Evolutionary conservation across 2,329 filamentous ascomycete species (phyloP).

Genomic region (Claviceps humidiphila): DNA sequence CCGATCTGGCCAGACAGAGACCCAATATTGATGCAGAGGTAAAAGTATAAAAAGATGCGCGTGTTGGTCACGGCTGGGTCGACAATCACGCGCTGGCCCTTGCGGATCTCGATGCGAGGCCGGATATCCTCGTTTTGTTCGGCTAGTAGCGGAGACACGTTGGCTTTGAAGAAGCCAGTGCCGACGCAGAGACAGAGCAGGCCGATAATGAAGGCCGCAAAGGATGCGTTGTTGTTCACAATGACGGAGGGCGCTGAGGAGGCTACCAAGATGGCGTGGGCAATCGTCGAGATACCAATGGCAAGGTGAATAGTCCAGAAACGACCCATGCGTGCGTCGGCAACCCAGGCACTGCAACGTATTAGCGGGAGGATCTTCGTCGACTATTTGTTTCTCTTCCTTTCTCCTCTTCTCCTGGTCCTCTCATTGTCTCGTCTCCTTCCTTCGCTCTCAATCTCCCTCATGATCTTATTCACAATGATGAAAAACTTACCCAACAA

Average conservation of each 20-base stretch:
- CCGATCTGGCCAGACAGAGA: slow-evolving; percentile 40
- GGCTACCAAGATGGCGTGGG: slow-evolving; percentile 52
- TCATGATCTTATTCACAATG: neutral
- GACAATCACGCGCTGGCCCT: slow-evolving; percentile 52
- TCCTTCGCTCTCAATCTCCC: neutral
- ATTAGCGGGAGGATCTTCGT: neutral
- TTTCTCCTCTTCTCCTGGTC: neutral
- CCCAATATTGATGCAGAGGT: slow-evolving; percentile 47
- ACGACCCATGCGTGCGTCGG: slow-evolving; percentile 59
- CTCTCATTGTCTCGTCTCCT: neutral
- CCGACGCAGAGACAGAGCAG: slow-evolving; percentile 42
- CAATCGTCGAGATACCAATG: slow-evolving; percentile 50
- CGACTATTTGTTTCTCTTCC: neutral
- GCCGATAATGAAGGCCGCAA: slow-evolving; percentile 59
- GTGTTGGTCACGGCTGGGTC: slow-evolving; percentile 56
- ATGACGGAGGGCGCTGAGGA: slow-evolving; percentile 53
- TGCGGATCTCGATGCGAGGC: slow-evolving; percentile 40
- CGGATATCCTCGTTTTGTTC: slow-evolving; percentile 52
- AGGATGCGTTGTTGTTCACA: slow-evolving; percentile 38
- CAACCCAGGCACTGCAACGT: slow-evolving; percentile 33
- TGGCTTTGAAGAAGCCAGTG: slow-evolving; percentile 71
- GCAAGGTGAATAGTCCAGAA: slow-evolving; percentile 62
- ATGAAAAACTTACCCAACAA: slow-evolving; percentile 30
- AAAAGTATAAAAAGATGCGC: slow-evolving; percentile 54
- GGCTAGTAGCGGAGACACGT: slow-evolving; percentile 59